A percentile compares a stretch with the other conserved stretches of the same genome.
Conservation (phyloP, 306 rosid genomes). For the Quercus glauca region DNA sequence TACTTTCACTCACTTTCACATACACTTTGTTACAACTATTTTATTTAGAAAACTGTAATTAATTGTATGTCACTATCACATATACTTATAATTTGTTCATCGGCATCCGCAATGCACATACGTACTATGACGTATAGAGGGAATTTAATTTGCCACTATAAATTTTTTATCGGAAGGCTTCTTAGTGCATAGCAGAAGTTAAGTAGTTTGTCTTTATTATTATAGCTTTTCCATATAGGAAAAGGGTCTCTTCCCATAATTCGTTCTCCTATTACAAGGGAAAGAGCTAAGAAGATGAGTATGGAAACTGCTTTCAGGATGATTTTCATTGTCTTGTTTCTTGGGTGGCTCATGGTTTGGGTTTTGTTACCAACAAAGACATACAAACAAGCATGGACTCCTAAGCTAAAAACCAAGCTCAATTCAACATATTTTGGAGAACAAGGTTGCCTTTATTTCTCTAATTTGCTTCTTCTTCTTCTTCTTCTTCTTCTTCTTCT, state of each 20-base stretch:
- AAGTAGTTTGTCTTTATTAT: not conserved
- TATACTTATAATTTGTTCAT: rapidly evolving
- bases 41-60: rapidly evolving
- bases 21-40: too few species aligned
- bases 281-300: constrained; percentile 5
- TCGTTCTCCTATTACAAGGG: not conserved
- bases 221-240: not conserved
- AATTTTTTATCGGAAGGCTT: not conserved
- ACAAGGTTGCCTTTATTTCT: constrained; percentile 35
- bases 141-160: not conserved
- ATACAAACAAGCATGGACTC: constrained; percentile 39
- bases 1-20: too few species aligned
- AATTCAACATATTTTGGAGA: constrained; percentile 50
- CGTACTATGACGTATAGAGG: not conserved
- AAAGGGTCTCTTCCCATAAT: not conserved
- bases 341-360: constrained; percentile 59
- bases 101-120: rapidly evolving
- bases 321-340: constrained; percentile 32
- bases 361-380: constrained; percentile 48
- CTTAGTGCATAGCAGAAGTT: not conserved
- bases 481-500: not conserved
- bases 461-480: not conserved
- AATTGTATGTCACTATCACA: too few species aligned
- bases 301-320: constrained; percentile 20
- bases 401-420: constrained; percentile 30